A percentile compares a stretch with the other conserved stretches of the same genome.
Evolutionary conservation across 805 yeast species (phyloP).

Genomic region (Candida caryicola): DNA sequence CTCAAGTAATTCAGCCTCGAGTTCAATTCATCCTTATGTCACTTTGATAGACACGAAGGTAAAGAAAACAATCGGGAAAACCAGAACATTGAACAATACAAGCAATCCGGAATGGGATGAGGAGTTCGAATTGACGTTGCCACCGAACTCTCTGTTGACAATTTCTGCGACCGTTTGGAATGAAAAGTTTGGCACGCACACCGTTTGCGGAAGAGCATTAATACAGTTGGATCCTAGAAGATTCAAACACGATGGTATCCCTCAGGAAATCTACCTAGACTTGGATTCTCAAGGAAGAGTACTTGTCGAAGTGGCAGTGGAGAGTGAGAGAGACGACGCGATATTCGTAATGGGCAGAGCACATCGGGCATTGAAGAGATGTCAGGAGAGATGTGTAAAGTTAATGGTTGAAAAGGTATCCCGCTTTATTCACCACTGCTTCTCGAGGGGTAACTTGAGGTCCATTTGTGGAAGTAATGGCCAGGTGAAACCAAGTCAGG

Average conservation of each 20-base stretch:
- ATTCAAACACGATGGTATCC: slow-evolving; percentile 65
- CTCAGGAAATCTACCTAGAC: slow-evolving; percentile 57
- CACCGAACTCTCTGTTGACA: slow-evolving; percentile 42
- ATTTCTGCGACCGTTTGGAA: slow-evolving; percentile 71
- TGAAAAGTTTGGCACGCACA: slow-evolving; percentile 53
- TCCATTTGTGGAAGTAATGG: slow-evolving; percentile 54
- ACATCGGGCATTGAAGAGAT: slow-evolving; percentile 58
- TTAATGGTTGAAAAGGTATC: slow-evolving; percentile 73
- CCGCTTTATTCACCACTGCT: slow-evolving; percentile 53
- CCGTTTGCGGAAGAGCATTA: slow-evolving; percentile 62
- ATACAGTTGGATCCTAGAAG: slow-evolving; percentile 60
- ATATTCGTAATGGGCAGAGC: slow-evolving; percentile 78
- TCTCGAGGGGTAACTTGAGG: slow-evolving; percentile 57
- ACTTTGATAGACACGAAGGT: slow-evolving; percentile 57
- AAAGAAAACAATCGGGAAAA: slow-evolving; percentile 60
- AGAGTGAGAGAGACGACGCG: slow-evolving; percentile 77
- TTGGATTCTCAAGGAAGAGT: slow-evolving; percentile 69
- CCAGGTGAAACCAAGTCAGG: slow-evolving; percentile 38
- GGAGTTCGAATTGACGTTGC: slow-evolving; percentile 59
- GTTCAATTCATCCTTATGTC: slow-evolving; percentile 52
- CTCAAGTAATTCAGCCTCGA: slow-evolving; percentile 34
- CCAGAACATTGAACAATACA: slow-evolving; percentile 59
- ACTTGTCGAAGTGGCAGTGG: slow-evolving; percentile 66
- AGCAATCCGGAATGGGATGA: slow-evolving; percentile 84
- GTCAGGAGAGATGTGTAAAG: slow-evolving; percentile 64